Base-by-base conservation (phyloP, 1,284 basidiomycete species). In the Retiboletus fuscus region DNA sequence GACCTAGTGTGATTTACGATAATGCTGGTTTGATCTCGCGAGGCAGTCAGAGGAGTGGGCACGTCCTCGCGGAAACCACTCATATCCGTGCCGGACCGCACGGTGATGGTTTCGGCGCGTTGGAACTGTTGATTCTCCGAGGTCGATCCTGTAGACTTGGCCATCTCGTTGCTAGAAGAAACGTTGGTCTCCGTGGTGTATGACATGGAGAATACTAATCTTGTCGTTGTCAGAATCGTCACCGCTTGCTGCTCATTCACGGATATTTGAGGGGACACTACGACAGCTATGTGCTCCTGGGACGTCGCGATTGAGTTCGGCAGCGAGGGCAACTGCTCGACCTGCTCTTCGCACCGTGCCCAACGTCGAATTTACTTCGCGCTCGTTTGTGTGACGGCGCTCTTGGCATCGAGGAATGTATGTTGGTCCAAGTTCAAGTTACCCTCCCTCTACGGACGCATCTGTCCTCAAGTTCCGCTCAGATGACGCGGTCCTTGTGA, bases 241-340 rank as follows among this genome's bases (percentile, higher is more conserved):
- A 5, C 26, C 13, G 66, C 30, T 30, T 71, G 63, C 24, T 66
- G n/a, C 39, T 30, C 43, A 11, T 53, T 43, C n/a, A 66, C 18
- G 39, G 7, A 26, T 39, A 66, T 64, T 28, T 68, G 68, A 58
- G 76, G 71, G 12, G 62, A 58, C 12, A 57, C 26, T 13, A 49
- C 30, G 28, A 30, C 16, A 6, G 11, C 22, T 2, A 58, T 28
- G 34, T 11, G 26, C 49, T 44, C 69, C 51, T 53, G 57, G n/a
- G 43, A 62, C 10, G 7, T 34, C 2, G n/a, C 26, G 6, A 46
- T 61, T 26, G 53, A 53, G 44, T 15, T 24, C 44, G 26, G 28
- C 46, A 11, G 18, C 13, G 18, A 13, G 24, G 49, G 34, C n/a
- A 47, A 55, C 15, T 26, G 44, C 30, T 60, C 68, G 24, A 24